phyloP scores from a whole-genome alignment of 371 early-diverging fungal species.

The Apophysomyces elegans region DNA sequence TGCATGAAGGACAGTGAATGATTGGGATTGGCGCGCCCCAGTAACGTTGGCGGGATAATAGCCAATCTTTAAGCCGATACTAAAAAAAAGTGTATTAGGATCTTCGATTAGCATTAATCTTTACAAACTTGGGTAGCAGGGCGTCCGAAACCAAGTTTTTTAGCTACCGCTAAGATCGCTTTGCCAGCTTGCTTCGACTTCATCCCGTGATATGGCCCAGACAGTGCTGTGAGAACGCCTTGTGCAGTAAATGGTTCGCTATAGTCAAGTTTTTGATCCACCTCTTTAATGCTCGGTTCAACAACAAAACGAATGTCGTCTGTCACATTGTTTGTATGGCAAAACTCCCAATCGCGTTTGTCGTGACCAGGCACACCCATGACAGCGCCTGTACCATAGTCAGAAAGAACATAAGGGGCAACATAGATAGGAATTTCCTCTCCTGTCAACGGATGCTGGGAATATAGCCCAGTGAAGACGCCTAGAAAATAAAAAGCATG shows the following conservation, averaged over 20 bases:
- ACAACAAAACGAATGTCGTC: slow-evolving; percentile 53
- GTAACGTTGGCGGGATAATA: slow-evolving; percentile 96
- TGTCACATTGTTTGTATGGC: slow-evolving; percentile 50
- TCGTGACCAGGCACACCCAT: slow-evolving; percentile 92
- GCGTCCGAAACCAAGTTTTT: slow-evolving; percentile 52
- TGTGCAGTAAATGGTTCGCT: slow-evolving; percentile 51
- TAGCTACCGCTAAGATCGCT: slow-evolving; percentile 60
- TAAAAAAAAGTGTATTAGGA: slow-evolving; percentile 17
- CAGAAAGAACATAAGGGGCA: slow-evolving; percentile 77
- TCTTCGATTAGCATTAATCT: neutral
- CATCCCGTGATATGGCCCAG: slow-evolving; percentile 63
- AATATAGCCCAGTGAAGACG: slow-evolving; percentile 71
- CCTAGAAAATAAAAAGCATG: slow-evolving; percentile 30
- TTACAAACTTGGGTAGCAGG: slow-evolving; percentile 53
- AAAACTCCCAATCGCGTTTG: slow-evolving; percentile 76
- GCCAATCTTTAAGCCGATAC: slow-evolving; percentile 96
- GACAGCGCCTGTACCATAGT: slow-evolving; percentile 87
- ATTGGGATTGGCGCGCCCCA: slow-evolving; percentile 99
- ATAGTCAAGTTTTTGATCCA: slow-evolving; percentile 18
- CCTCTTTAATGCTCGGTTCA: slow-evolving; percentile 44
- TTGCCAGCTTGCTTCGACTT: slow-evolving; percentile 62
- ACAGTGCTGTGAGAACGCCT: slow-evolving; percentile 62
- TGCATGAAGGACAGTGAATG: slow-evolving; percentile 84
- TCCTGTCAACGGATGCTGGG: slow-evolving; percentile 66
- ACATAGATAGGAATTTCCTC: slow-evolving; percentile 75